phyloP scores from a whole-genome alignment of 2,329 filamentous ascomycete species.

The Sclerotinia nivalis region DNA sequence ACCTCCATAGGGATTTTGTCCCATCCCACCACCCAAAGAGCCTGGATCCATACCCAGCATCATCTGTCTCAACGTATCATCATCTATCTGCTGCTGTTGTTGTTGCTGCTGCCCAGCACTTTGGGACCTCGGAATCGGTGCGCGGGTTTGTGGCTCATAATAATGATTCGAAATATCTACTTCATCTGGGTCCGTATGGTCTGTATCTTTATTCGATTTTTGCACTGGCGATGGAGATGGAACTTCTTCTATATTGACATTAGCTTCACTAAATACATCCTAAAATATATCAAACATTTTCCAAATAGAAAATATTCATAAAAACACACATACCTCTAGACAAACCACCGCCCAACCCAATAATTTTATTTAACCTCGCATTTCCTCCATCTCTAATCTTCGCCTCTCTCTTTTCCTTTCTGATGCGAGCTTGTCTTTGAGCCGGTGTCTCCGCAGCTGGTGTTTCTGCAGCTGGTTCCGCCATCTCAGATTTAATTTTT shows the following conservation, averaged over 20 bases:
- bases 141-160: constrained; percentile 55
- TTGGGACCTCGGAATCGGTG: constrained; percentile 44
- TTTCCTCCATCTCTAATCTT: constrained; percentile 74
- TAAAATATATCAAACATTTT: background rate
- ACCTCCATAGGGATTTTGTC: constrained; percentile 40
- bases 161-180: constrained; percentile 75
- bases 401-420: constrained; percentile 76
- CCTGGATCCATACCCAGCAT: constrained; percentile 58
- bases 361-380: constrained; percentile 72
- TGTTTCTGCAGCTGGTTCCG: constrained; percentile 4
- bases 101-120: constrained; percentile 29
- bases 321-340: constrained; percentile 44
- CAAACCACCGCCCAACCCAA: constrained; percentile 64
- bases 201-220: background rate
- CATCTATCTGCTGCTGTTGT: constrained; percentile 45
- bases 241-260: constrained; percentile 37
- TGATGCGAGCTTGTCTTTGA: constrained; percentile 63
- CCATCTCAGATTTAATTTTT: constrained; percentile 1
- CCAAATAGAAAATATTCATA: background rate
- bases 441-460: constrained; percentile 8
- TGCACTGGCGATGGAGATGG: constrained; percentile 41
- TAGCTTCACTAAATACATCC: background rate
- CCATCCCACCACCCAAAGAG: constrained; percentile 36
- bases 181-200: constrained; percentile 64
- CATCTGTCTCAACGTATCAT: constrained; percentile 64